Evolutionary conservation across 2,329 filamentous ascomycete genomes (phyloP).

Genomic region (Seiridium unicorne): DNA sequence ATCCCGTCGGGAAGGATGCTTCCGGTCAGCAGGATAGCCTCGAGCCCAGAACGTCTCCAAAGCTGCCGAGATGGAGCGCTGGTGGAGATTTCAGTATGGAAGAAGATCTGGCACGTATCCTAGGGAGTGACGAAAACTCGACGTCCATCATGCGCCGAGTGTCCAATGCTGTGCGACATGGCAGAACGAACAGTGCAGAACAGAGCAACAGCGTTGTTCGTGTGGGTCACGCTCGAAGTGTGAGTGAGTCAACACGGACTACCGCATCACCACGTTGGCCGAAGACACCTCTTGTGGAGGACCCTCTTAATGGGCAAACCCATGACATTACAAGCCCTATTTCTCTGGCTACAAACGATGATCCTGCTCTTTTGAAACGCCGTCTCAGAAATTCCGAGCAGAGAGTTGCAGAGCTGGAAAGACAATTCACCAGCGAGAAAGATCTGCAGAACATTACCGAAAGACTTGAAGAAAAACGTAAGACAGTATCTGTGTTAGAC

Average conservation of each 20-base stretch:
- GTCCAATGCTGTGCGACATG: constrained; percentile 91
- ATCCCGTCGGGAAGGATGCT: constrained; percentile 45
- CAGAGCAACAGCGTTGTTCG: constrained; percentile 42
- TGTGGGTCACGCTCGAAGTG: constrained; percentile 56
- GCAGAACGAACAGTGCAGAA: constrained; percentile 80
- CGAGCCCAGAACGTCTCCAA: constrained; percentile 58
- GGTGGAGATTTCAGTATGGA: constrained; percentile 92
- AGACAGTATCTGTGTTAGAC: constrained; percentile 91
- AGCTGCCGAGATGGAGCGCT: constrained; percentile 71
- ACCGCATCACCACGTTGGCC: constrained; percentile 68
- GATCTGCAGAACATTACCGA: constrained; percentile 77
- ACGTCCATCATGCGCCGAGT: constrained; percentile 83
- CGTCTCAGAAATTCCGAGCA: constrained; percentile 81
- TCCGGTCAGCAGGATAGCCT: constrained; percentile 34
- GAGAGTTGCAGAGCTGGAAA: constrained; percentile 80
- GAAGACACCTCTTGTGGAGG: constrained; percentile 62
- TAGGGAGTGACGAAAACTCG: constrained; percentile 73
- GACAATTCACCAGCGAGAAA: constrained; percentile 67
- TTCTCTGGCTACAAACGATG: constrained; percentile 59
- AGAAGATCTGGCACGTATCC: constrained; percentile 88
- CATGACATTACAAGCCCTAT: constrained; percentile 73
- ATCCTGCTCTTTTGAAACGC: constrained; percentile 65
- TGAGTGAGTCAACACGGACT: constrained; percentile 65
- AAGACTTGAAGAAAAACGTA: constrained; percentile 87
- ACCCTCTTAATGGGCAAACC: constrained; percentile 42